Base-by-base conservation (phyloP, 192 early-diverging fungal species). In the Umbelopsis sp. region DNA sequence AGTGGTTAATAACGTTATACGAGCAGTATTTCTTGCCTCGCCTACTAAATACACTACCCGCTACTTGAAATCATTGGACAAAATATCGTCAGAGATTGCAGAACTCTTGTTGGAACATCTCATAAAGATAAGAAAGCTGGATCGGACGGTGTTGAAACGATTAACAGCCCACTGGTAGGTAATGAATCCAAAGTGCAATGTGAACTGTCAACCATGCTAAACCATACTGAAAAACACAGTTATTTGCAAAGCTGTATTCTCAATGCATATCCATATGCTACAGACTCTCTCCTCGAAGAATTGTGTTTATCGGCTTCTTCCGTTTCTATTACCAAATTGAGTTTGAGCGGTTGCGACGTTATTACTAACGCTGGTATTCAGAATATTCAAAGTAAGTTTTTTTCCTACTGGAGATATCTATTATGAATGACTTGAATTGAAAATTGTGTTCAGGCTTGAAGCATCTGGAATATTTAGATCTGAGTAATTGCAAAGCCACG, bases 401-500 rank as follows among this genome's bases (percentile, higher is more conserved):
- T n/a, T n/a, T n/a, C n/a, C 12, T 18, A 21, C 37, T 20, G 16
- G 2, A 65, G n/a, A n/a, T 35, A 61, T 27, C 27, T 3, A 30
- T 30, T 30, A 30, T 30, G 3, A 30, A 2, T 30, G 23, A 0
- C 22, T 4, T 18, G 65, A 15, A 50, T 5, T 22, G 13, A 22
- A 25, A 18, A 49, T 47, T 5, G 18, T 27, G 11, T 33, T 18
- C 37, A 49, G 80, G 70, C 6, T 64, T 85, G 50, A 78, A 68
- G 44, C 25, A 78, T 44, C 72, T 85, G 22, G 81, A 79, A 18
- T 81, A 77, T 49, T 41, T 85, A 45, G 84, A 85, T 64, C 25
- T 83, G 4, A 81, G 75, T 20, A 75, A 83, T 61, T 85, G 84
- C 33, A 80, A 82, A 20, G 48, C 81, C 20, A 82, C 84, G 4